Evolutionary conservation across 176 grass and related monocot genomes (phyloP).

Genomic region (Oryza meyeriana): DNA sequence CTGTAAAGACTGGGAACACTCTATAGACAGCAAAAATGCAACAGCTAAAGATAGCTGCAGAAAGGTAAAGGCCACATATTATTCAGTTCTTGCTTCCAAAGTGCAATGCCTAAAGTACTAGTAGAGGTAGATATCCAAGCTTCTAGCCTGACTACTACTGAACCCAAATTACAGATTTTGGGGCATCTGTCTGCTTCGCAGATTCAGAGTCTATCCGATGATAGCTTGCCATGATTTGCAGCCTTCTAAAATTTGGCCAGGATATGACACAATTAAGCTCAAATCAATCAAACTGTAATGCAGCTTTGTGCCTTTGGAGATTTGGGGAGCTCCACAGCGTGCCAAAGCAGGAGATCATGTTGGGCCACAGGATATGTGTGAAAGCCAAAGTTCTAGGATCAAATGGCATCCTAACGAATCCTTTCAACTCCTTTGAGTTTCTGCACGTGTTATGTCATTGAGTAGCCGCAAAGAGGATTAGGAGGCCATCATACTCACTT

Average conservation of each 20-base stretch:
- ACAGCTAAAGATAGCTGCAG: constrained; percentile 39
- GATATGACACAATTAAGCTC: not conserved
- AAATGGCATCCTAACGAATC: constrained; percentile 34
- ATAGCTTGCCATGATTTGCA: constrained; percentile 15
- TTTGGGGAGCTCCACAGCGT: not conserved
- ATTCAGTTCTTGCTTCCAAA: constrained; percentile 46
- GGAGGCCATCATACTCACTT: constrained; percentile 23
- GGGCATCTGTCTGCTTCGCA: constrained; percentile 39
- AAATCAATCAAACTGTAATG: not conserved
- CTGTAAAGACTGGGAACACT: constrained; percentile 29
- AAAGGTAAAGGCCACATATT: constrained; percentile 25
- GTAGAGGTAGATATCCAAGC: constrained; percentile 41
- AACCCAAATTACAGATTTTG: constrained; percentile 35
- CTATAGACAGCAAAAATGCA: not conserved
- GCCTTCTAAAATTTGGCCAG: not conserved
- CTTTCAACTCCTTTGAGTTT: not conserved
- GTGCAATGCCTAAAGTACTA: constrained; percentile 30
- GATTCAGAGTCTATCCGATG: not conserved
- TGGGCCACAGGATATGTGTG: constrained; percentile 12
- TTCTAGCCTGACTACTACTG: constrained; percentile 38
- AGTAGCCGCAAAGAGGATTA: constrained; percentile 38
- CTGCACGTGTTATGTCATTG: constrained; percentile 37
- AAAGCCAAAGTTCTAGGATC: constrained; percentile 56
- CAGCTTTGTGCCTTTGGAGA: not conserved
- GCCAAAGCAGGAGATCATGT: constrained; percentile 26